Evolutionary conservation across 306 rosid species (phyloP), one percentile per base, ranked within the genome.

Genomic region (Mimosa pudica): DNA sequence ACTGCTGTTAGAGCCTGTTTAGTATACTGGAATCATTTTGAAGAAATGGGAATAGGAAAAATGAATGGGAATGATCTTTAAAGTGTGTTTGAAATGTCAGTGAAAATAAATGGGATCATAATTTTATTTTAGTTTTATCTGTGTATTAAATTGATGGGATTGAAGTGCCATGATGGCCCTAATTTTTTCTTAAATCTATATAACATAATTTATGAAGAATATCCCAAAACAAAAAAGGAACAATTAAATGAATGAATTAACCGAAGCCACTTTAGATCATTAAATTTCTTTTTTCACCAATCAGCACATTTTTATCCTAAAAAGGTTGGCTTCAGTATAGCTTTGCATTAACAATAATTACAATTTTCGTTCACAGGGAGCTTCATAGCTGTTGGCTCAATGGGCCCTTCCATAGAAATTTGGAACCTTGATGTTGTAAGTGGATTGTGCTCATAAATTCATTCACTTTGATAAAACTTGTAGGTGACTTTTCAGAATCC

Each of bases 371-470:
- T 89, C 47, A 55, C 91, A 92, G 98, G 98, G 71, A 94, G 89
- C 78, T 92, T 92, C 77, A 52, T 92, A 79, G 97, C 95, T 66
- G 96, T 92, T 82, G 97, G 97, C 73, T 84, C 96, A 70, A 92
- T 94, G 98, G 95, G 89, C 71, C 97, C 97, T 61, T 76, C 90
- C 69, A 92, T 92, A 45, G 97, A 94, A 88, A 92, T 94, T 77
- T 94, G 97, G 97, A 97, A 94, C 87, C 97, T 94, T 83, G 97
- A 94, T 82, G 84, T 92, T 78, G 97, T 94, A 90, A 80, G 97
- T 86, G 52, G 69, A 16, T 78, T 58, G 3, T 77, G 42, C 24
- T 70, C 45, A 63, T 81, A 75, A 64, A 66, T 64, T 78, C 11
- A 24, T 47, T 10, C 74, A 57, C 52, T 38, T 67, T 51, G 47